Percentiles rank a stretch among this genome's conserved stretches.
Evolutionary conservation across 2,329 filamentous ascomycete species (phyloP).

Genomic region (Penicillium freii): DNA sequence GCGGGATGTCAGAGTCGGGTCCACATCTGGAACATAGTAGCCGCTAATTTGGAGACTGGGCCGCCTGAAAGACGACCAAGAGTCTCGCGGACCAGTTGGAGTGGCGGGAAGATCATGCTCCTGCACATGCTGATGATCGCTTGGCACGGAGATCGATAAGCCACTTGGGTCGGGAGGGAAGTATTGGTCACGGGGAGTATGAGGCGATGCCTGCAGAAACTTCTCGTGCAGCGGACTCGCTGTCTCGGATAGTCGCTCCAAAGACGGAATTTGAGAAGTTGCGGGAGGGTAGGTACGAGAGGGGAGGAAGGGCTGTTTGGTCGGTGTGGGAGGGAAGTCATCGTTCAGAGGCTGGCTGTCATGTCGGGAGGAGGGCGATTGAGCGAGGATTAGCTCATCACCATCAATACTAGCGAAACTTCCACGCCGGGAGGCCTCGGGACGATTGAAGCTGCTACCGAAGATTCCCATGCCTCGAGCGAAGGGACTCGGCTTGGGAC

Average conservation of each 20-base stretch:
- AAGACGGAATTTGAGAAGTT: constrained; percentile 33
- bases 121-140: constrained; percentile 41
- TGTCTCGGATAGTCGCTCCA: constrained; percentile 36
- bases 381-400: constrained; percentile 64
- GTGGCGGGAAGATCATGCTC: constrained; percentile 68
- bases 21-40: constrained; percentile 69
- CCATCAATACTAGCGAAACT: constrained; percentile 81
- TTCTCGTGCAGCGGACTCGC: constrained; percentile 55
- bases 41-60: constrained; percentile 69
- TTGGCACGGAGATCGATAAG: constrained; percentile 72
- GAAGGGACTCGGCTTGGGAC: constrained; percentile 67
- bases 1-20: constrained; percentile 68
- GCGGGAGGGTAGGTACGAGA: constrained; percentile 37
- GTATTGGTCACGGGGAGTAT: constrained; percentile 74
- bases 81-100: constrained; percentile 67
- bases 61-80: constrained; percentile 58
- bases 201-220: constrained; percentile 60
- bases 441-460: constrained; percentile 53
- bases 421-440: constrained; percentile 53
- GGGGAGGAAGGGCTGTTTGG: constrained; percentile 58
- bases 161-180: constrained; percentile 76
- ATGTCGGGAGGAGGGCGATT: constrained; percentile 54
- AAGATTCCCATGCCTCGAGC: constrained; percentile 62
- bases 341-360: constrained; percentile 62
- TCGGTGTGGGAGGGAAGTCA: constrained; percentile 90